Evolutionary conservation across 2,329 filamentous ascomycete species (phyloP).

Genomic region (Fusarium drepaniforme): DNA sequence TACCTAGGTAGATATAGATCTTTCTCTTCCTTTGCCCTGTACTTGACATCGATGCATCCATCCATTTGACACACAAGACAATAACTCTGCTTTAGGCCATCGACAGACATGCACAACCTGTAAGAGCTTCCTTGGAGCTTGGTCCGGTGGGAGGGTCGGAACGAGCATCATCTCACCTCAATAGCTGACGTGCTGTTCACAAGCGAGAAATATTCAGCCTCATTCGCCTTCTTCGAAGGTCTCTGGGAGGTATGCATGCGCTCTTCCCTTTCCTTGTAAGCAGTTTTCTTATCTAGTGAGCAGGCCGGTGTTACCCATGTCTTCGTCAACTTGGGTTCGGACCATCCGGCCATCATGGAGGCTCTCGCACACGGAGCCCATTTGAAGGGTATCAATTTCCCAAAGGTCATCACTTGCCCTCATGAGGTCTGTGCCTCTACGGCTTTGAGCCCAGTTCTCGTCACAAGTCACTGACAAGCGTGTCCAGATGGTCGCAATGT

Average conservation of each 20-base stretch:
- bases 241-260: slow-evolving; percentile 66
- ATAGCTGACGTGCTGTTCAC: not conserved
- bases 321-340: slow-evolving; percentile 74
- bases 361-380: slow-evolving; percentile 79
- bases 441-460: not conserved
- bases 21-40: not conserved
- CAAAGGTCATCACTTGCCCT: slow-evolving; percentile 16
- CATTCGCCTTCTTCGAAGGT: slow-evolving; percentile 84
- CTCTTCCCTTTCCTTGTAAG: not conserved
- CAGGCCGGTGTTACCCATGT: slow-evolving; percentile 66
- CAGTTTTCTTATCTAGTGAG: not conserved
- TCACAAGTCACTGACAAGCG: not conserved
- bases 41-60: not conserved
- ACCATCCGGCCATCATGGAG: slow-evolving; percentile 82
- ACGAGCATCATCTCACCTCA: not conserved
- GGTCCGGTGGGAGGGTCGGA: not conserved
- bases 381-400: not conserved
- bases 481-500: slow-evolving; percentile 81
- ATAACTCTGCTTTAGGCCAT: not conserved
- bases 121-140: not conserved
- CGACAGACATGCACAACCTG: not conserved
- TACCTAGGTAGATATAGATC: not conserved
- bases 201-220: slow-evolving; percentile 70
- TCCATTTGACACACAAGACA: not conserved
- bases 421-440: not conserved